Percentiles rank a stretch among this genome's conserved stretches.
Conservation (phyloP, 192 early-diverging fungal genomes). For the Dimargaris verticillata region DNA sequence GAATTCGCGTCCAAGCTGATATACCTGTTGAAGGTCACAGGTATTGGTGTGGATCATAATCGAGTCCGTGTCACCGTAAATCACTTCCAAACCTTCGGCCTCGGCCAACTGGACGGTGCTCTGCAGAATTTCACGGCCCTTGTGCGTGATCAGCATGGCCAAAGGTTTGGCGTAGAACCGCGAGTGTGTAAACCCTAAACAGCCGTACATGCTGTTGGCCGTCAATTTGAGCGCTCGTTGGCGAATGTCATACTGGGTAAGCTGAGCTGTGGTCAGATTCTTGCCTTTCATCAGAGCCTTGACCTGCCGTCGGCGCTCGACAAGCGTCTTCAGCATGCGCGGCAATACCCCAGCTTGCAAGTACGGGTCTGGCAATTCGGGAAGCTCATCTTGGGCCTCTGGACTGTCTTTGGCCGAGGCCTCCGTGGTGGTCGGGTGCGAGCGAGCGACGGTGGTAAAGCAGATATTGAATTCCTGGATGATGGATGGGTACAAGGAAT, state of each 20-base stretch:
- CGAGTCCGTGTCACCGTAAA: constrained; percentile 99
- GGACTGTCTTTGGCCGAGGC: background rate
- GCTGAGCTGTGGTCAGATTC: constrained; percentile 30
- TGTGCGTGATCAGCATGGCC: constrained; percentile 91
- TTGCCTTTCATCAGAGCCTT: constrained; percentile 78
- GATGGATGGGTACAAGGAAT: constrained; percentile 97
- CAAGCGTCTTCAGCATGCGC: constrained; percentile 67
- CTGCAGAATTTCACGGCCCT: constrained; percentile 92
- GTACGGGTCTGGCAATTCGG: constrained; percentile 57
- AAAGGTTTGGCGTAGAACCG: constrained; percentile 93
- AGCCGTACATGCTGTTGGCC: constrained; percentile 98
- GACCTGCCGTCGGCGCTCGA: constrained; percentile 75
- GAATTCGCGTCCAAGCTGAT: constrained; percentile 63
- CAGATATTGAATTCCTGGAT: constrained; percentile 99
- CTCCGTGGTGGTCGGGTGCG: background rate
- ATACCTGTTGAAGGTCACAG: constrained; percentile 48
- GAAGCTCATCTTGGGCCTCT: constrained; percentile 35
- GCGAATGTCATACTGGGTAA: constrained; percentile 70
- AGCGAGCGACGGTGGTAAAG: constrained; percentile 83
- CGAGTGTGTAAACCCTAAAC: constrained; percentile 80
- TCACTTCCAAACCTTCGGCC: constrained; percentile 69
- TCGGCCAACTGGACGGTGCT: constrained; percentile 77
- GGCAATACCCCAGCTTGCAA: constrained; percentile 68
- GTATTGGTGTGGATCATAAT: constrained; percentile 92
- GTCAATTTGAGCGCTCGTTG: constrained; percentile 92